Base-by-base conservation (phyloP, 2,329 filamentous ascomycete species). In the Trichophyton verrucosum region DNA sequence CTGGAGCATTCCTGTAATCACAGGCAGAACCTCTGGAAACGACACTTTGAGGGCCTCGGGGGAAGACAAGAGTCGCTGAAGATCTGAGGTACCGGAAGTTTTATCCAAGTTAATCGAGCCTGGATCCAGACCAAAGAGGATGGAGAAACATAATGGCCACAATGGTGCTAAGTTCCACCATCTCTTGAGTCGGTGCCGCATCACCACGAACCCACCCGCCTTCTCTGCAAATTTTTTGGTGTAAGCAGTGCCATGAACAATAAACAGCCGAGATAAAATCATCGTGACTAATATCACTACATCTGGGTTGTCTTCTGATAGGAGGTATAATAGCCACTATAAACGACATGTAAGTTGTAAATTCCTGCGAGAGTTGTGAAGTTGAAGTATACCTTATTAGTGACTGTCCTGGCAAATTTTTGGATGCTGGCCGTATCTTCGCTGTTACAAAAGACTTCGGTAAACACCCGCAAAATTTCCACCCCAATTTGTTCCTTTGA, bases 391-490 rank as follows among this genome's bases (percentile, higher is more conserved):
- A 90, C 88, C 81, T 96, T 96, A 67, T 95, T 96, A 22, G 92
- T 96, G 7, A 99, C 92, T 1, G 92, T 95, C 69, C 87, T 88
- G 3, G 91, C 89, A 77, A 99, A 97, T 67, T 91, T 94, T 69
- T 86, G 84, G 61, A 96, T 87, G 63, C 87, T 85, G 13, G 78
- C 78, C 8, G 81, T 75, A 65, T 86, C 89, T 22, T 81, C 81
- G 67, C 84, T 83, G 63, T 89, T 85, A 68, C 91, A 96, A 8
- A 96, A 77, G 9, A 96, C 79, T 27, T 85, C 81, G 6, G 87
- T 82, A 69, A 94, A 92, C 74, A 95, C 85, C 64, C 83, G 83
- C 20, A 96, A 76, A 59, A 96, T 82, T 64, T 82, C 85, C 42
- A 86, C 80, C 6, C 89, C 91, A 42, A 95, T 77, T 62, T 91